Conservation (phyloP, 108 stramenopile species). For the Ochromonas danica region DNA sequence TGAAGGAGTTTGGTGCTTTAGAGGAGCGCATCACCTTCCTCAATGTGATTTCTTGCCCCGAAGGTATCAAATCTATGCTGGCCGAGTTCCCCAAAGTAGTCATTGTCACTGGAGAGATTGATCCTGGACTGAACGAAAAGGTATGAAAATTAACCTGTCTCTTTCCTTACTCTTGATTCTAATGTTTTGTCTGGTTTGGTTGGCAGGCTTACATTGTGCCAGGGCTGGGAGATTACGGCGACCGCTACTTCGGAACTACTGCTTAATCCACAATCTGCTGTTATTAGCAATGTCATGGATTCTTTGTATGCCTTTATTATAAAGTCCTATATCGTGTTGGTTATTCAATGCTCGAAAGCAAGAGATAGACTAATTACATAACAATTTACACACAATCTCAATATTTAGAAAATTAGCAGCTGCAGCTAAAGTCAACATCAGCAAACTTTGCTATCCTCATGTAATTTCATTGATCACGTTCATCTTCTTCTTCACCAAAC, state of each 20-base stretch:
- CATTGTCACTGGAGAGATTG: conserved; percentile 84
- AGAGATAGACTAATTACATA: no score
- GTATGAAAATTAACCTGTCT: not conserved
- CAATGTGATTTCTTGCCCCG: conserved; percentile 91
- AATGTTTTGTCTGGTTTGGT: not conserved
- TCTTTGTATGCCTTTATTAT: no score
- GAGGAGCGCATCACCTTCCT: conserved; percentile 75
- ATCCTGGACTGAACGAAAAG: conserved; percentile 77
- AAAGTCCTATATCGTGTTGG: no score
- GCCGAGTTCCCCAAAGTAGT: conserved; percentile 63
- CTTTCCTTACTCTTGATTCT: not conserved
- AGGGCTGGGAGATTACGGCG: conserved; percentile 96
- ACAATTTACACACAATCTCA: no score
- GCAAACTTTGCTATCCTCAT: no score
- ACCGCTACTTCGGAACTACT: conserved; percentile 81
- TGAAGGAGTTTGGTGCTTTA: conserved; percentile 66
- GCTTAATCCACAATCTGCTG: not conserved
- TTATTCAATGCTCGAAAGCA: no score
- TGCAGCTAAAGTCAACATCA: no score
- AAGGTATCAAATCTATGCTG: conserved; percentile 71
- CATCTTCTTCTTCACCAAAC: no score
- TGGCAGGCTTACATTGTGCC: conserved; percentile 87
- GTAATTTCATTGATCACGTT: no score
- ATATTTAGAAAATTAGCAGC: no score
- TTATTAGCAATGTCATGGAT: no score